Evolutionary conservation across 2,329 filamentous ascomycete genomes (phyloP).

Genomic region (Fusarium papillatum): DNA sequence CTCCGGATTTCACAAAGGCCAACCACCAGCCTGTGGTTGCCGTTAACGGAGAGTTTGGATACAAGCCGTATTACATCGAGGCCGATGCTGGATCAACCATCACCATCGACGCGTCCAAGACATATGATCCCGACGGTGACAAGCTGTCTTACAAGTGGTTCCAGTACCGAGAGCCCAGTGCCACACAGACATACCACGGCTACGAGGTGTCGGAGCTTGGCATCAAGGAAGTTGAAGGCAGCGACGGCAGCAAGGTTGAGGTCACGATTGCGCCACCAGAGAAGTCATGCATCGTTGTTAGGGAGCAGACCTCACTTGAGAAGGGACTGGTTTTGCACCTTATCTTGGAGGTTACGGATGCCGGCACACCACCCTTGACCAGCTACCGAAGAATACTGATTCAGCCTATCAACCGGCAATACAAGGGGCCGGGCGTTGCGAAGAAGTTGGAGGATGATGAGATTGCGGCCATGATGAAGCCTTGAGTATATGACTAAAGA

Average conservation of each 20-base stretch:
- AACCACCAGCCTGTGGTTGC: constrained; percentile 62
- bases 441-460: constrained; percentile 7
- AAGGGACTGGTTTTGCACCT: constrained; percentile 24
- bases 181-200: constrained; percentile 8
- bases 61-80: constrained; percentile 53
- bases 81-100: constrained; percentile 55
- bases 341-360: constrained; percentile 29
- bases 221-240: constrained; percentile 7
- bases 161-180: constrained; percentile 57
- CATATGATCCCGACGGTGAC: constrained; percentile 61
- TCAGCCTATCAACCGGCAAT: constrained; percentile 22
- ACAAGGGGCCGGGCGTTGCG: not conserved
- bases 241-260: constrained; percentile 3
- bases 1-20: constrained; percentile 45
- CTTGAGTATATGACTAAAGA: not conserved
- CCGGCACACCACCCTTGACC: constrained; percentile 18
- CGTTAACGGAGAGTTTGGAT: constrained; percentile 54
- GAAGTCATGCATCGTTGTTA: constrained; percentile 18
- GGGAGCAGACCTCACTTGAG: constrained; percentile 22
- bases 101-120: constrained; percentile 58
- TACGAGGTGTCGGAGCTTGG: constrained; percentile 6
- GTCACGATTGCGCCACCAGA: constrained; percentile 15
- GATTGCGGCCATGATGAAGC: constrained; percentile 5
- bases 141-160: constrained; percentile 63
- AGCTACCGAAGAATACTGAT: constrained; percentile 30